phyloP scores from a whole-genome alignment of 140 eudicot genomes.

The Erigeron philadelphicus region DNA sequence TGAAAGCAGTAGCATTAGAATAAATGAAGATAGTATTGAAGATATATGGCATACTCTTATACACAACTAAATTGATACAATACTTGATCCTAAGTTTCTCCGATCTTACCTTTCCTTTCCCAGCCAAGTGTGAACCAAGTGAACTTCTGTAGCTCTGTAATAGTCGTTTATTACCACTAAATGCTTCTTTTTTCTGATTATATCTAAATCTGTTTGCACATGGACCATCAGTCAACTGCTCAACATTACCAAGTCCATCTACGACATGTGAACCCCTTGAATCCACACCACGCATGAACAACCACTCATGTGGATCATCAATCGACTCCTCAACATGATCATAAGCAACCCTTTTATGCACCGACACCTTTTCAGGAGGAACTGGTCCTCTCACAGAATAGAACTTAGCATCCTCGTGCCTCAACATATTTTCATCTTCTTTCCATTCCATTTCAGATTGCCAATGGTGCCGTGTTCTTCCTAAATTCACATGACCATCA shows the following conservation, averaged over 20 bases:
- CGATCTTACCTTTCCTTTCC: conserved; percentile 59
- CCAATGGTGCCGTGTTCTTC: conserved; percentile 25
- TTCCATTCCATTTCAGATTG: conserved; percentile 36
- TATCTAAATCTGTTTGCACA: conserved; percentile 19
- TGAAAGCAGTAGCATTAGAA: conserved; percentile 16
- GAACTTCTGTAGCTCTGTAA: conserved; percentile 38
- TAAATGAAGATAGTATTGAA: conserved; percentile 22
- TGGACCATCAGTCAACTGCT: conserved; percentile 24
- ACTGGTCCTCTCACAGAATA: conserved; percentile 27
- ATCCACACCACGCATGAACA: conserved; percentile 30
- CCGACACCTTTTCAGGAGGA: conserved; percentile 29
- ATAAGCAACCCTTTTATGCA: conserved; percentile 28
- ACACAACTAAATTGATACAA: conserved; percentile 31
- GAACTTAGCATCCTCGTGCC: conserved; percentile 22
- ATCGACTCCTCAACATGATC: conserved; percentile 23
- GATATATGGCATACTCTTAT: conserved; percentile 27
- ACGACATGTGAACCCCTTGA: conserved; percentile 26
- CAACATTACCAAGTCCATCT: conserved; percentile 22
- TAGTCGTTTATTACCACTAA: conserved; percentile 31
- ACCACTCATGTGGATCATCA: conserved; percentile 21
- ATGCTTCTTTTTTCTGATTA: conserved; percentile 24
- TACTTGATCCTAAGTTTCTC: conserved; percentile 33
- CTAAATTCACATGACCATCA: conserved; percentile 27
- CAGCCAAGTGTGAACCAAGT: conserved; percentile 36
- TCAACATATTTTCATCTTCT: conserved; percentile 28